Evolutionary conservation across 345 rosid genomes (phyloP).

Genomic region (Pistacia integerrima): DNA sequence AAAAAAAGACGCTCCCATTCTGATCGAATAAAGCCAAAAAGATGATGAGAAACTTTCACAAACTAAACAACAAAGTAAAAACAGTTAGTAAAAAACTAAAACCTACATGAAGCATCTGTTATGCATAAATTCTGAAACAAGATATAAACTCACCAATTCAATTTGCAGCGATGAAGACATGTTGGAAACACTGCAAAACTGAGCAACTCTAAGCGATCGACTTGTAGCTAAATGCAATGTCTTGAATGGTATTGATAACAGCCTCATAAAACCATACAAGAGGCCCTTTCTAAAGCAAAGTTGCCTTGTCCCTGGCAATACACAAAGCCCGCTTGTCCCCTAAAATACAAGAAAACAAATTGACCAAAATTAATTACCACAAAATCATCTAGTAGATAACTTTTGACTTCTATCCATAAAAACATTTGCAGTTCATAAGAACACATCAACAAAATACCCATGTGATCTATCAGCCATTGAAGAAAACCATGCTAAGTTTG

Average conservation of each 20-base stretch:
- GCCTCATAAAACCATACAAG: slow-evolving; percentile 72
- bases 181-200: slow-evolving; percentile 86
- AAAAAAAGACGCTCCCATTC: neutral
- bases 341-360: slow-evolving; percentile 27
- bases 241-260: slow-evolving; percentile 80
- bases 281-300: slow-evolving; percentile 87
- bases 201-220: slow-evolving; percentile 77
- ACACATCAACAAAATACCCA: neutral
- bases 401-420: neutral
- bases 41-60: neutral
- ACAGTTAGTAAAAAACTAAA: neutral
- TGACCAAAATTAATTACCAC: neutral
- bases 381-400: neutral
- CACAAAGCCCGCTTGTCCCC: slow-evolving; percentile 74
- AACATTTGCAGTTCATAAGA: neutral
- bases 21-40: neutral
- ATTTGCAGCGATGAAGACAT: slow-evolving; percentile 85
- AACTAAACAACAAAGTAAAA: neutral
- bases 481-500: neutral
- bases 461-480: neutral
- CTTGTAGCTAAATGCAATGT: slow-evolving; percentile 91
- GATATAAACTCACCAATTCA: slow-evolving; percentile 66
- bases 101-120: neutral
- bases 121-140: neutral
- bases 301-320: slow-evolving; percentile 84